phyloP scores from a whole-genome alignment of 805 yeast species.

The Candida morakotiae region DNA sequence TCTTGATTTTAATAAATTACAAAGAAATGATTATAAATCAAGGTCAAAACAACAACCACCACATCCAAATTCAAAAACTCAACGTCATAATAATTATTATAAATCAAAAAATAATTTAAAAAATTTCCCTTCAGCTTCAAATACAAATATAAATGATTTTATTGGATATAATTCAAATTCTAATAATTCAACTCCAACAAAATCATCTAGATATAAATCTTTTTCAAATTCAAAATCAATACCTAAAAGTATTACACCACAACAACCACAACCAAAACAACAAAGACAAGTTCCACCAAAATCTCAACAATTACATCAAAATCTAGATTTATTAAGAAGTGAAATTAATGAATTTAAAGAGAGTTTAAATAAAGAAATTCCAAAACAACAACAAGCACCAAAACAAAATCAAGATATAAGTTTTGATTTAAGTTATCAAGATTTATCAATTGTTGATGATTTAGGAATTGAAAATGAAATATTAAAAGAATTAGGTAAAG shows the following conservation, averaged over 20 bases:
- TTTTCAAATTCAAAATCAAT: constrained; percentile 2
- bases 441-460: constrained; percentile 36
- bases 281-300: constrained; percentile 13
- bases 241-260: neutral
- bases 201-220: neutral
- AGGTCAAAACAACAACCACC: constrained; percentile 3
- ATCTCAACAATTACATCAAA: constrained; percentile 35
- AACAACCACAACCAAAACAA: neutral
- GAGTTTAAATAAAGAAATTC: constrained; percentile 28
- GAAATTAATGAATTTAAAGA: constrained; percentile 45
- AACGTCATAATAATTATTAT: constrained; percentile 4
- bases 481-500: constrained; percentile 16
- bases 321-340: constrained; percentile 35
- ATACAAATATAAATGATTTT: constrained; percentile 5
- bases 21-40: neutral
- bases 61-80: constrained; percentile 1
- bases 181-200: neutral
- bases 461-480: constrained; percentile 32
- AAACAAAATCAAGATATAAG: constrained; percentile 22
- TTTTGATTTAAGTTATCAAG: constrained; percentile 36
- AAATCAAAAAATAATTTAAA: constrained; percentile 1
- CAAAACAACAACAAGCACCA: neutral
- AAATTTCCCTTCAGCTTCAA: constrained; percentile 9
- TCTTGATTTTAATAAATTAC: constrained; percentile 1
- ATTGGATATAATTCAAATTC: no score